Evolutionary conservation across 345 rosid species (phyloP).

Genomic region (Firmiana major): DNA sequence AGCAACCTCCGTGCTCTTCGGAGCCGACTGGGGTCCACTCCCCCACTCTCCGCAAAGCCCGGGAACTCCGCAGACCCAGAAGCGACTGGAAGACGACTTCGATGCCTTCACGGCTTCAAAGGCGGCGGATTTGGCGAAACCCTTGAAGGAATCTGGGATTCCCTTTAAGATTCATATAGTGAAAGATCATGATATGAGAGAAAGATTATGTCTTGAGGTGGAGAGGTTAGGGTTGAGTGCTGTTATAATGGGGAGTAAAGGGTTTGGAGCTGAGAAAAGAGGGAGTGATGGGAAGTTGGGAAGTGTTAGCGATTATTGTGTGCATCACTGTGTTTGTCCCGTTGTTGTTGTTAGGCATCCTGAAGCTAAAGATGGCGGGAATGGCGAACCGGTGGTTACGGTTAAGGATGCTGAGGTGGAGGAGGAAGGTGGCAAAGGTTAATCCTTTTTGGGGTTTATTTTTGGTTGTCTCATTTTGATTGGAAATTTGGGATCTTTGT

Average conservation of each 20-base stretch:
- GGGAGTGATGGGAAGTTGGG: conserved; percentile 84
- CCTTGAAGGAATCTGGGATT: conserved; percentile 76
- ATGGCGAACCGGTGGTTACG: conserved; percentile 34
- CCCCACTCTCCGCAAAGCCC: conserved; percentile 35
- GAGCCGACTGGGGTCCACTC: conserved; percentile 98
- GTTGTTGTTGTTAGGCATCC: conserved; percentile 86
- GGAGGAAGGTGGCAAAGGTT: conserved; percentile 42
- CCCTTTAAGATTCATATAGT: conserved; percentile 88
- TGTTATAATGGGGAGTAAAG: conserved; percentile 87
- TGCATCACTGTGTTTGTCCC: conserved; percentile 86
- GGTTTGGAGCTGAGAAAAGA: conserved; percentile 72
- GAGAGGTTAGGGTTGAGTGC: conserved; percentile 76
- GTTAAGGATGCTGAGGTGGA: conserved; percentile 24
- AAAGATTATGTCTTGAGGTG: conserved; percentile 84
- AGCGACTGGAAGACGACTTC: conserved; percentile 64
- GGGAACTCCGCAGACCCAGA: conserved; percentile 15
- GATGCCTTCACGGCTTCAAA: conserved; percentile 69
- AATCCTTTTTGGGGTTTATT: background rate
- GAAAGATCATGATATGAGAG: conserved; percentile 95
- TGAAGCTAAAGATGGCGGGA: conserved; percentile 51
- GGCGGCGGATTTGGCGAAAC: conserved; percentile 70
- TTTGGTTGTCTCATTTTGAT: background rate
- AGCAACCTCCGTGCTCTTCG: conserved; percentile 90
- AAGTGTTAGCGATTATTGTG: conserved; percentile 91
- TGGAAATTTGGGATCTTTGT: background rate